Base-by-base conservation (phyloP, 371 early-diverging fungal species). In the Capillidium heterosporum region DNA sequence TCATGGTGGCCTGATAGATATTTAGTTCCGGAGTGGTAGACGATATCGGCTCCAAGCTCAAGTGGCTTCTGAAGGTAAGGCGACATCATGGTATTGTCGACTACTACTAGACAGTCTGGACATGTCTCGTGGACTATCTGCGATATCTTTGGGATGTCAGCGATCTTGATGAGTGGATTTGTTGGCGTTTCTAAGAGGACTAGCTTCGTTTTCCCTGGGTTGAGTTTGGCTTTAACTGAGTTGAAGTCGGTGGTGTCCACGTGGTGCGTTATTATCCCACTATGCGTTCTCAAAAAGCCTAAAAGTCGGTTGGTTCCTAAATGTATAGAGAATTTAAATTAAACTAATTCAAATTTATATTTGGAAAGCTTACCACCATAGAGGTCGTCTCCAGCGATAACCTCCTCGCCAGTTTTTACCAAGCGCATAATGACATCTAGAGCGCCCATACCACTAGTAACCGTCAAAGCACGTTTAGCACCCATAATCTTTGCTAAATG, bases 41-140 rank as follows among this genome's bases (percentile, higher is more conserved):
- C 81, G 56, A 92, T 83, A 67, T 90, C 89, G 3, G 89, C 91
- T 24, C 91, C 93, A 21, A 87, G 68, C 47, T 84, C 82, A n/a
- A 92, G 68, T 0, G 90, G 82, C 24, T 79, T 72, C 65, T 87
- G 87, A n/a, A 89, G 71, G 55, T 86, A 82, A 29, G 93, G 93
- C 21, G 80, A 80, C 89, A 89, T 87, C 87, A 92, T 89, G 59
- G 93, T 92, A 63, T 92, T 92, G 63, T 92, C 93, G 1, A 92
- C 93, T 23, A 89, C 88, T 5, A 92, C 82, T 10, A 89, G 63
- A 13, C 84, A 85, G 48, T 77, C 70, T 1, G 87, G 85, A 57
- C 78, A 79, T 23, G 67, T 65, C 54, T 68, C 75, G 47, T 82
- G 79, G 0, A 85, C 89, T 27, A 80, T 62, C 50, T 73, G 66